Conservation (phyloP, 2,329 filamentous ascomycete genomes). For the Aspergillus neoniger region DNA sequence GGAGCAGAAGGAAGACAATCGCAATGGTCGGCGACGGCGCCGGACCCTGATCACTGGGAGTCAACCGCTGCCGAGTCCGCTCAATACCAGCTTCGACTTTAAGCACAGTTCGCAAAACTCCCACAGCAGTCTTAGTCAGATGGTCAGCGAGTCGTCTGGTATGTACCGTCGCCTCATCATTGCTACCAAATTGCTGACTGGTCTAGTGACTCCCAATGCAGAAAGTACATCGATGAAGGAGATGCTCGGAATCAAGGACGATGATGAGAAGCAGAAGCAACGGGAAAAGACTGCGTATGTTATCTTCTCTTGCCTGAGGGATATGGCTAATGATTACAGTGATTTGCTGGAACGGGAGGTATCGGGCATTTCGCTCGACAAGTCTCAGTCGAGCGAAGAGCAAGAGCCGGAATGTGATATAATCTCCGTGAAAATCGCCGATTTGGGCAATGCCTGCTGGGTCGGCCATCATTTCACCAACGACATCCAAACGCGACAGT, state of each 20-base stretch:
- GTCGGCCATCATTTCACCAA: slow-evolving; percentile 99
- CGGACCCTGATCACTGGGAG: slow-evolving; percentile 95
- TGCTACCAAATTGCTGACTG: slow-evolving; percentile 35
- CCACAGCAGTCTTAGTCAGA: slow-evolving; percentile 77
- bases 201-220: slow-evolving; percentile 27
- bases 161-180: slow-evolving; percentile 44
- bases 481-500: slow-evolving; percentile 97
- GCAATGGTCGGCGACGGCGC: slow-evolving; percentile 85
- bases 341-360: slow-evolving; percentile 91
- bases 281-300: slow-evolving; percentile 91
- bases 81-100: slow-evolving; percentile 85
- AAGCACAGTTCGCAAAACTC: slow-evolving; percentile 63
- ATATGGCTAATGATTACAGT: slow-evolving; percentile 47
- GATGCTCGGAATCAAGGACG: slow-evolving; percentile 54
- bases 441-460: slow-evolving; percentile 98
- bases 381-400: slow-evolving; percentile 49
- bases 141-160: slow-evolving; percentile 73
- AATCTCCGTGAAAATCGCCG: slow-evolving; percentile 98
- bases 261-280: slow-evolving; percentile 71
- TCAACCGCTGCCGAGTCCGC: slow-evolving; percentile 89
- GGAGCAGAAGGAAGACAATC: slow-evolving; percentile 81
- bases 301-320: not conserved
- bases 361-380: slow-evolving; percentile 91
- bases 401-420: slow-evolving; percentile 60
- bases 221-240: slow-evolving; percentile 59